Conservation (phyloP, 805 yeast genomes). For the Wickerhamiella kurtzmanii region DNA sequence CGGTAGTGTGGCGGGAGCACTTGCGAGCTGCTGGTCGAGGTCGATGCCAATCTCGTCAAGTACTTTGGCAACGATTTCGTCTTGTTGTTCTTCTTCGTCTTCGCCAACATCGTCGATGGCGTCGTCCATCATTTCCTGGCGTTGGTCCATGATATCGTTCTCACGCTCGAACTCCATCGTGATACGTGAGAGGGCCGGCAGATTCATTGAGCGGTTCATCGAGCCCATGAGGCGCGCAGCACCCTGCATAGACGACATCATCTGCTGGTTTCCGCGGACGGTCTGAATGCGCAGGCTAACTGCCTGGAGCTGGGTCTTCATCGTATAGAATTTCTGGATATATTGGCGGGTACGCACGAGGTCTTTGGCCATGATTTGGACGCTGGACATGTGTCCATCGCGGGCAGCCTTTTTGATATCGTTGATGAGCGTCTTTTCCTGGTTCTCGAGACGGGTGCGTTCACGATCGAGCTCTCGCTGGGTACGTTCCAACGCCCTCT, state of each 20-base stretch:
- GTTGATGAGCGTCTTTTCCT: conserved; percentile 72
- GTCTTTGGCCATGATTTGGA: conserved; percentile 92
- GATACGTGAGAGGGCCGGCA: conserved; percentile 76
- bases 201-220: conserved; percentile 81
- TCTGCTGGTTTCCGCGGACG: conserved; percentile 85
- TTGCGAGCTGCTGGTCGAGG: conserved; percentile 40
- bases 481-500: conserved; percentile 85
- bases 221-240: conserved; percentile 76
- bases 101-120: conserved; percentile 90
- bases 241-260: conserved; percentile 88
- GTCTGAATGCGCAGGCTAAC: conserved; percentile 83
- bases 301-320: conserved; percentile 94
- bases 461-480: conserved; percentile 90
- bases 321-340: conserved; percentile 73
- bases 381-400: conserved; percentile 74
- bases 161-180: conserved; percentile 93
- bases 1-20: conserved; percentile 36
- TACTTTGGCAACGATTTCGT: conserved; percentile 80
- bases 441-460: conserved; percentile 69
- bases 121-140: conserved; percentile 98
- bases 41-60: conserved; percentile 94
- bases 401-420: conserved; percentile 91
- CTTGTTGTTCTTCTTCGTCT: conserved; percentile 65
- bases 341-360: conserved; percentile 74
- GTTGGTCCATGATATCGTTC: conserved; percentile 93